These are phyloP conservation scores for Raffaelea albimanens DNA, from an alignment of 2,329 filamentous ascomycete genomes.

Conservation along the genomic window DNA sequence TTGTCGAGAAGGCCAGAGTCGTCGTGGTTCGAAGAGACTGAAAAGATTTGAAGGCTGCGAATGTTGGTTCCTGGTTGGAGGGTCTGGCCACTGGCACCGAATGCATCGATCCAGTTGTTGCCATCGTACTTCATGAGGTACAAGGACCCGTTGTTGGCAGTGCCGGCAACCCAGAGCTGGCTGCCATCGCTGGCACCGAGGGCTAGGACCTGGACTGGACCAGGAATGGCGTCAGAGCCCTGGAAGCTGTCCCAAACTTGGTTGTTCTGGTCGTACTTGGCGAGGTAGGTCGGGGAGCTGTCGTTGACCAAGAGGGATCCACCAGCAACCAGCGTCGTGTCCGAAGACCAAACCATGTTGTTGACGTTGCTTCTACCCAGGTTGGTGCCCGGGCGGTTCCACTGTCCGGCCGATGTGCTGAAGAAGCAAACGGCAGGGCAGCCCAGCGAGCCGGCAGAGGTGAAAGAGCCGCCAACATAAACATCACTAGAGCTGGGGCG, in stretches of 20 bases:
- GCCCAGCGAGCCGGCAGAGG: conserved; percentile 70
- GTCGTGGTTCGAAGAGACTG: conserved; percentile 58
- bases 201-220: conserved; percentile 67
- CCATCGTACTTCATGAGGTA: conserved; percentile 81
- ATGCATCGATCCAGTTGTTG: conserved; percentile 43
- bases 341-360: conserved; percentile 65
- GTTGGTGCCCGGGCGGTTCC: conserved; percentile 68
- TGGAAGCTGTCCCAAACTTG: conserved; percentile 57
- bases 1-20: conserved; percentile 53
- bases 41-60: conserved; percentile 73
- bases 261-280: conserved; percentile 60
- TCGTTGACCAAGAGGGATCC: conserved; percentile 64
- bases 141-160: conserved; percentile 51
- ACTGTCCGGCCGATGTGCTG: conserved; percentile 60
- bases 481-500: conserved; percentile 64
- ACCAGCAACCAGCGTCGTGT: conserved; percentile 63
- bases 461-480: conserved; percentile 79
- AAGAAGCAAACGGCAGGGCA: conserved; percentile 79
- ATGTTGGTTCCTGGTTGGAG: conserved; percentile 61
- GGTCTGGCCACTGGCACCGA: conserved; percentile 46
- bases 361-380: conserved; percentile 61
- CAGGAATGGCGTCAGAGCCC: conserved; percentile 57
- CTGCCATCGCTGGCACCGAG: conserved; percentile 62
- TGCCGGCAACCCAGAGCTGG: conserved; percentile 76
- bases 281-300: conserved; percentile 54